Evolutionary conservation across 129 eudicot species (phyloP).

Genomic region (Flaveria trinervia): DNA sequence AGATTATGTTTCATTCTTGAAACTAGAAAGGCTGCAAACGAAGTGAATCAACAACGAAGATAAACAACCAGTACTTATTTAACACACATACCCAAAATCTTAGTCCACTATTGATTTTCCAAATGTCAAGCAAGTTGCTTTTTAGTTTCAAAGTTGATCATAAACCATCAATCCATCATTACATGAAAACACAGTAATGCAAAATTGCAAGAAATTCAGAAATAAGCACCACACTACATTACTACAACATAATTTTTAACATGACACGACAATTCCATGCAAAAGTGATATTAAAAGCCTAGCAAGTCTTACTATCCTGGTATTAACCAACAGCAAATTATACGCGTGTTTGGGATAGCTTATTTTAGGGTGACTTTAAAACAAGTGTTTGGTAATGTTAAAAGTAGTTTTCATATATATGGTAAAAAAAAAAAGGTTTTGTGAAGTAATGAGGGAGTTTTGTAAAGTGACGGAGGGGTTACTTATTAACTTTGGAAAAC

Average conservation of each 20-base stretch:
- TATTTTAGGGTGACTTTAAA: too few species aligned
- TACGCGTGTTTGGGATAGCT: too few species aligned
- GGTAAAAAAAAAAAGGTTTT: too few species aligned
- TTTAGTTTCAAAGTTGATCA: background rate
- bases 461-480: too few species aligned
- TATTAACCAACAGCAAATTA: too few species aligned
- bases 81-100: background rate
- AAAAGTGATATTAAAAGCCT: background rate
- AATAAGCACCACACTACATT: too few species aligned
- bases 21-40: background rate
- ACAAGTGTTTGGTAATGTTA: too few species aligned
- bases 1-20: background rate
- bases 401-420: too few species aligned
- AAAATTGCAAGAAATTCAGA: background rate
- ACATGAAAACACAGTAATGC: background rate
- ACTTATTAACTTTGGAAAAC: too few species aligned
- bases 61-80: conserved; percentile 4
- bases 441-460: too few species aligned
- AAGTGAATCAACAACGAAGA: background rate
- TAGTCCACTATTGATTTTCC: background rate
- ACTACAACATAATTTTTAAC: background rate
- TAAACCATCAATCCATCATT: background rate
- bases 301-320: too few species aligned
- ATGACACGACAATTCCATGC: background rate
- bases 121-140: conserved; percentile 4